Base-by-base conservation (phyloP, 2,329 filamentous ascomycete genomes). In the Diplodia scrobiculata region DNA sequence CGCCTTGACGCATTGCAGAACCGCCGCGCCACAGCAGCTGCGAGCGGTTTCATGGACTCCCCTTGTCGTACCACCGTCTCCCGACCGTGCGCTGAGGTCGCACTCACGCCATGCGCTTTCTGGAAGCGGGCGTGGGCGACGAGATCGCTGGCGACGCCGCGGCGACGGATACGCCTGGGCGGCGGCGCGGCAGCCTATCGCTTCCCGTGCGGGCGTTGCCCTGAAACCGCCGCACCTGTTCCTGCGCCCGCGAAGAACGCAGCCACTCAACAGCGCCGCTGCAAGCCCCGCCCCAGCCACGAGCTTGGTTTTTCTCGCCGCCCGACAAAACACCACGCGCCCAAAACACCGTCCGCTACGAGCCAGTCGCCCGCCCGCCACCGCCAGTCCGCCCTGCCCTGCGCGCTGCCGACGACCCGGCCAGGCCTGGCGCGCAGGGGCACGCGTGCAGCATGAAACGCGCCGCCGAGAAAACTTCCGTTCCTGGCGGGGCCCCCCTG, bases 1-100 rank as follows among this genome's bases (percentile, higher is more conserved):
- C 51, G 52, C 60, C 50, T 52, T 63, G 60, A 53, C 52, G 38
- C 58, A 58, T 58, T 51, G 48, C 47, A 53, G 34, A 53, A 19
- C 32, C 60, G 55, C 55, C 38, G 55, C 54, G 54, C 54, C 54
- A 58, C 54, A 58, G 54, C 54, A 58, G 54, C 54, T 21, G 54
- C 38, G 38, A 2, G 55, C 9, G 55, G 55, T 48, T 60, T 48
- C 55, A 48, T 48, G 55, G 55, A 58, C 55, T 60, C 55, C 55
- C 55, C 55, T 60, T 21, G 62, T 54, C 62, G 62, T 65, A 65
- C 62, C 36, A 65, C 51, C 41, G 25, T 60, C 38, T 47, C 38
- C 38, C 55, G 55, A 60, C 55, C 55, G 55, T 60, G 55, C 55
- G 55, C 53, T 27, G 38, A 47, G 25, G 17, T 27, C 36, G 51